phyloP scores from a whole-genome alignment of 1,284 basidiomycete species.

The Inonotus hispidus region DNA sequence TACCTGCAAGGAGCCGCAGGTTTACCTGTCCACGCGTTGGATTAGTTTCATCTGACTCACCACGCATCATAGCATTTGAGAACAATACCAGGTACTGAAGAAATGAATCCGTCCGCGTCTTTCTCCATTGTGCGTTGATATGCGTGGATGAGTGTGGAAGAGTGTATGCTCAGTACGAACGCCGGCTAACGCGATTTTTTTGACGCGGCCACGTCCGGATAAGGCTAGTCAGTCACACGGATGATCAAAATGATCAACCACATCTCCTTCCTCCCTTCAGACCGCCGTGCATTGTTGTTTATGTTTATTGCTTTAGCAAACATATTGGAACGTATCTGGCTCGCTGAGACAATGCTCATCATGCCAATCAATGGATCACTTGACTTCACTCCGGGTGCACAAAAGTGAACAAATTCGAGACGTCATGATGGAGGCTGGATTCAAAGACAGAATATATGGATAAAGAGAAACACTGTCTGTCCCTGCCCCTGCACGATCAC shows the following conservation, averaged over 20 bases:
- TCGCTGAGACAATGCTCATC: no score
- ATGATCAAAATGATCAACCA: neutral
- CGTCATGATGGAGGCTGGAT: neutral
- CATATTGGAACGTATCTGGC: no score
- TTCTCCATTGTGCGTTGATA: constrained; percentile 11
- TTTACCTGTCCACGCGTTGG: constrained; percentile 11
- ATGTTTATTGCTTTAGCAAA: no score
- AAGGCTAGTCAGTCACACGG: neutral
- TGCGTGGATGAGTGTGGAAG: neutral
- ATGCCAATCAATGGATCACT: no score
- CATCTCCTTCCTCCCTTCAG: no score
- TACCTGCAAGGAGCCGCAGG: neutral
- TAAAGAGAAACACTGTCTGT: no score
- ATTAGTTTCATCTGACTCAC: neutral
- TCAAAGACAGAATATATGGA: neutral
- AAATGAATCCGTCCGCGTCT: constrained; percentile 18
- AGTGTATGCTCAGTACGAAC: constrained; percentile 8
- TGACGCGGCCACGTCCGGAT: neutral
- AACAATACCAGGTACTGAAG: constrained; percentile 1
- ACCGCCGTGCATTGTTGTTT: no score
- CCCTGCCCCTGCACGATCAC: no score
- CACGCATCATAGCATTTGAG: neutral
- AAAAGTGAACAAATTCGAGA: neutral
- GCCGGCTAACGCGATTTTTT: neutral
- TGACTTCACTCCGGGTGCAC: neutral